A percentile compares a stretch with the other conserved stretches of the same genome.
Evolutionary conservation across 164 flowering plant species (phyloP).

Genomic region (Buxus sempervirens): DNA sequence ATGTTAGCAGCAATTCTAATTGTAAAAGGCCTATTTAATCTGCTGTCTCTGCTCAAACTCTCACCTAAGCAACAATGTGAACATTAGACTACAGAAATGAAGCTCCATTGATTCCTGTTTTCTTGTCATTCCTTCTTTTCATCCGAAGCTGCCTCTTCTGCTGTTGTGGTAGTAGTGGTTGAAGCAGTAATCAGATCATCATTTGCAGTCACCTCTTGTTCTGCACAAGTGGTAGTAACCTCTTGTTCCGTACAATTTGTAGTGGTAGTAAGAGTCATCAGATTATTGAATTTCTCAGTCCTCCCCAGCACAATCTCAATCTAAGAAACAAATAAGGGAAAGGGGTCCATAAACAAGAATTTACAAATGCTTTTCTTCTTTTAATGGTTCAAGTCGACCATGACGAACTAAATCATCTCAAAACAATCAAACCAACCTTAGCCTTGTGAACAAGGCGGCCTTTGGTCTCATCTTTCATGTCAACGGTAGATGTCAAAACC

Average conservation of each 20-base stretch:
- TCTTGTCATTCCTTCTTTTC: conserved; percentile 5
- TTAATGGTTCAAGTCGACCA: too few relatives aligned
- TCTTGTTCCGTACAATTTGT: not conserved
- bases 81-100: not conserved
- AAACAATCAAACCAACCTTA: conserved; percentile 37
- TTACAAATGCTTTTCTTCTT: too few relatives aligned
- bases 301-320: not conserved
- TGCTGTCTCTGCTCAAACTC: not conserved
- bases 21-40: not conserved
- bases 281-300: not conserved
- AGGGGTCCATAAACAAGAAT: not conserved
- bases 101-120: not conserved
- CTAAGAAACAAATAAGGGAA: conserved; percentile 6
- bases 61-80: not conserved
- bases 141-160: too few relatives aligned
- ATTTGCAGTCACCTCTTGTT: too few relatives aligned
- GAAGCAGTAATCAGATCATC: too few relatives aligned
- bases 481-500: conserved; percentile 70
- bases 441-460: conserved; percentile 77
- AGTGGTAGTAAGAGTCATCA: conserved; percentile 5
- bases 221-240: too few relatives aligned
- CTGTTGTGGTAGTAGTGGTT: too few relatives aligned
- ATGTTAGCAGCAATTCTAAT: conserved; percentile 12
- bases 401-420: too few relatives aligned
- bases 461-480: conserved; percentile 65